These are phyloP conservation scores for Nannizzia gypsea DNA, from an alignment of 2,329 filamentous ascomycete species.

Conservation along the genomic window DNA sequence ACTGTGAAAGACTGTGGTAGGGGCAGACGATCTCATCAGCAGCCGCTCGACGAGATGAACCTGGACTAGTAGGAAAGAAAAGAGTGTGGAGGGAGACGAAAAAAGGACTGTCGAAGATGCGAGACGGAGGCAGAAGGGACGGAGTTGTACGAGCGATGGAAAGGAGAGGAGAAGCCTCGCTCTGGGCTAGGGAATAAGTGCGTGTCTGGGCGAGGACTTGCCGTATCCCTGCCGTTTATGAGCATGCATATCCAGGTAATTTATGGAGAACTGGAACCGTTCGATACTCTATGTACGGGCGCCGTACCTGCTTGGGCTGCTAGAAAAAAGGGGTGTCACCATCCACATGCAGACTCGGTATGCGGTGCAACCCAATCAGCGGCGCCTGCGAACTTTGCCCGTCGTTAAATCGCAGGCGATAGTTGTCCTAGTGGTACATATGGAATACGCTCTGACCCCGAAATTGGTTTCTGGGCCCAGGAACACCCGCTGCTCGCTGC, in stretches of 20 bases:
- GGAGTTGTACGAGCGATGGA: conserved; percentile 3
- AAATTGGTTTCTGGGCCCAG: conserved; percentile 2
- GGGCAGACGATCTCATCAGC: background rate
- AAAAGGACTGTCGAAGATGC: background rate
- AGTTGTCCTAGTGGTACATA: conserved; percentile 1
- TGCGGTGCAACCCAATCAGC: conserved; percentile 4
- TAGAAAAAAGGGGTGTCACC: conserved; percentile 4
- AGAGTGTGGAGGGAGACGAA: background rate
- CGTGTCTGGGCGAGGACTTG: conserved; percentile 2
- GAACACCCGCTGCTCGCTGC: background rate
- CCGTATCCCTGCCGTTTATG: conserved; percentile 3
- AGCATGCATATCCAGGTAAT: conserved; percentile 2
- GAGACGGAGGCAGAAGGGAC: background rate
- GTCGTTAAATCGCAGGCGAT: background rate
- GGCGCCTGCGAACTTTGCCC: background rate
- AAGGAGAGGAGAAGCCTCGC: conserved; percentile 2
- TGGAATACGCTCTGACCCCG: conserved; percentile 2
- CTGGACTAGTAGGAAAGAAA: background rate
- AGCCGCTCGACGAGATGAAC: conserved; percentile 3
- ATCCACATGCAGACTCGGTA: background rate
- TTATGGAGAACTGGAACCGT: conserved; percentile 2
- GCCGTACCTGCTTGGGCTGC: conserved; percentile 1
- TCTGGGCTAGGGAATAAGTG: background rate
- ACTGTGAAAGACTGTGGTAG: conserved; percentile 1
- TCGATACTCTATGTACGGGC: background rate